Evolutionary conservation across 2,329 filamentous ascomycete species (phyloP).

Genomic region (Diplodia corticola): DNA sequence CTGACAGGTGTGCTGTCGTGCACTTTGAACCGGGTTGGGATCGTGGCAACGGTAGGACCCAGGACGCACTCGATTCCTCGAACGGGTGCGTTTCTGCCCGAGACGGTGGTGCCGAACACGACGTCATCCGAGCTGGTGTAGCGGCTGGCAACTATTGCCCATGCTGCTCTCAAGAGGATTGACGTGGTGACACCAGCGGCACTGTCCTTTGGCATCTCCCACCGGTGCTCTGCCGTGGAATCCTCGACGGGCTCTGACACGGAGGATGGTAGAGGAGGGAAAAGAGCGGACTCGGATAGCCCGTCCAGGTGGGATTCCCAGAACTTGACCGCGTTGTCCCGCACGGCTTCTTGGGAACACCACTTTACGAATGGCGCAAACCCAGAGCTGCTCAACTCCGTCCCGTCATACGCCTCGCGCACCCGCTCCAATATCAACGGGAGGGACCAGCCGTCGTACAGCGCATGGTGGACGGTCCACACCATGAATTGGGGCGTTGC

Average conservation of each 20-base stretch:
- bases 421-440: background rate
- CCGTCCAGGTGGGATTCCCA: background rate
- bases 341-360: background rate
- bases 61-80: slow-evolving; percentile 26
- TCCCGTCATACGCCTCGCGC: background rate
- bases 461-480: slow-evolving; percentile 37
- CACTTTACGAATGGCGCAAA: background rate
- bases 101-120: slow-evolving; percentile 30
- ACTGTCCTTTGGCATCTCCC: background rate
- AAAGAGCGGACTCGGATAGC: background rate
- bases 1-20: slow-evolving; percentile 23
- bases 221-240: background rate
- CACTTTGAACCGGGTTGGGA: slow-evolving; percentile 30
- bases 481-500: no score
- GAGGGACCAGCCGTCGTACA: slow-evolving; percentile 39
- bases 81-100: slow-evolving; percentile 31
- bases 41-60: slow-evolving; percentile 35
- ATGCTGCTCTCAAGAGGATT: slow-evolving; percentile 31
- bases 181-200: slow-evolving; percentile 23
- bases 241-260: background rate
- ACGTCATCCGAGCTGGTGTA: slow-evolving; percentile 31
- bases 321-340: slow-evolving; percentile 1
- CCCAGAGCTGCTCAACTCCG: no score
- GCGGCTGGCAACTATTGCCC: slow-evolving; percentile 28
- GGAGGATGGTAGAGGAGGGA: background rate